Base-by-base conservation (phyloP, 1,139 yeast species). In the Yamadazyma atlantica region DNA sequence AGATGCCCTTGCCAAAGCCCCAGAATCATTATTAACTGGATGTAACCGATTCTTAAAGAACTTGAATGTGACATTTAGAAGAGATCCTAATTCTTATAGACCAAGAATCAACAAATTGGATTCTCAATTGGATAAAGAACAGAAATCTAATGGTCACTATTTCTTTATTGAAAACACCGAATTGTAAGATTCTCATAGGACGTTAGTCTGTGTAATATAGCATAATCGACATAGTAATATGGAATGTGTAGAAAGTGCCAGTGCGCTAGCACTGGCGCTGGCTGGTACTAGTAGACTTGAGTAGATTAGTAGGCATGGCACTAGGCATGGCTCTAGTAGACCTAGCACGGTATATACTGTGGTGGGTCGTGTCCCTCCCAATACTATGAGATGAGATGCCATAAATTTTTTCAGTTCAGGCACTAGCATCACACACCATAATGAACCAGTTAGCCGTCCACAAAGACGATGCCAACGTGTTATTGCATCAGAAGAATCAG, bases 81-180 rank as follows among this genome's bases (percentile, higher is more conserved):
- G 98, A 75, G 99, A 92, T 71, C 97, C 98, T 57, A 87, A 82
- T 62, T 87, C 96, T 41, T 92, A 78, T 78, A 84, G 99, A 73
- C 98, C 98, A 57, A 85, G 99, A 80, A 92, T 92, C 65, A 92
- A 92, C 75, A 92, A 92, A 71, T 72, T 86, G 60, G 97, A 86
- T 60, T 90, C 97, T 41, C 98, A 92, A 75, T 88, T 92, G 96
- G 98, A 92, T 66, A 90, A 85, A 69, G 97, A 92, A 69, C 98
- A 92, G 68, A 92, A 92, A 71, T 59, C 78, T 35, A 61, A 80
- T 36, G 98, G 98, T 45, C 89, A 92, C 73, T 92, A 85, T 71
- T 92, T 92, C 82, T 92, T 92, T 80, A 77, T 92, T 71, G 97
- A 90, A 60, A 80, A 66, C 49, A 45, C 72, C 38, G 68, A 54